phyloP scores from a whole-genome alignment of 2,329 filamentous ascomycete species.

The Waltergamsia citrina region DNA sequence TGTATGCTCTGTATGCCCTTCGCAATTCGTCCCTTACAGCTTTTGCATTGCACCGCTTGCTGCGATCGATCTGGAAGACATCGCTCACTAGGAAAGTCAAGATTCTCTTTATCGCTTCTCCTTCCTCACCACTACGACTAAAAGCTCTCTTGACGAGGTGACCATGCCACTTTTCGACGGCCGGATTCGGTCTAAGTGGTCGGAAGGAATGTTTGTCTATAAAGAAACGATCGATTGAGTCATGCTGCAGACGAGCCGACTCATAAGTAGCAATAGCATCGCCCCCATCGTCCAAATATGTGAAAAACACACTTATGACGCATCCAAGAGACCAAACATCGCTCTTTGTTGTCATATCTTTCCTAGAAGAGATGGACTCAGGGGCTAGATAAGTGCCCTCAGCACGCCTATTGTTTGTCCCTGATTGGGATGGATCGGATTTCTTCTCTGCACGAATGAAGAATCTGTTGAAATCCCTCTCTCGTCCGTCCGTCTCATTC shows the following conservation, averaged over 20 bases:
- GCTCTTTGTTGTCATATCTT: neutral
- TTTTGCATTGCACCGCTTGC: neutral
- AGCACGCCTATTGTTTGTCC: neutral
- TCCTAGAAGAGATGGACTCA: neutral
- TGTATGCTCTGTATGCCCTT: too few species aligned
- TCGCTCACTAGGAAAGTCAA: neutral
- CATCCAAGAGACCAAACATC: neutral
- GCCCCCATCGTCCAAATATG: neutral
- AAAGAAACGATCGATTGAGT: neutral
- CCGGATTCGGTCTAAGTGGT: neutral
- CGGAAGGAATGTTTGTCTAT: neutral
- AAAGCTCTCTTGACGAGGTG: neutral
- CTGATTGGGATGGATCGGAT: neutral
- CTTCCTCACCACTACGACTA: neutral
- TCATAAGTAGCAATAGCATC: neutral
- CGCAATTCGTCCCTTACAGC: too few species aligned
- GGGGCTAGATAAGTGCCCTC: neutral
- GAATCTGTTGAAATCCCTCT: too few species aligned
- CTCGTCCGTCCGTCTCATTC: too few species aligned
- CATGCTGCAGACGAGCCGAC: neutral
- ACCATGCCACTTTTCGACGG: neutral
- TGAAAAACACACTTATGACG: neutral
- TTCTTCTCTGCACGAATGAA: too few species aligned
- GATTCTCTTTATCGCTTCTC: neutral
- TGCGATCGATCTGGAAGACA: neutral